These are phyloP conservation scores for Beauveria scarabaeidicola DNA, from an alignment of 2,329 filamentous ascomycete species.

Conservation along the genomic window DNA sequence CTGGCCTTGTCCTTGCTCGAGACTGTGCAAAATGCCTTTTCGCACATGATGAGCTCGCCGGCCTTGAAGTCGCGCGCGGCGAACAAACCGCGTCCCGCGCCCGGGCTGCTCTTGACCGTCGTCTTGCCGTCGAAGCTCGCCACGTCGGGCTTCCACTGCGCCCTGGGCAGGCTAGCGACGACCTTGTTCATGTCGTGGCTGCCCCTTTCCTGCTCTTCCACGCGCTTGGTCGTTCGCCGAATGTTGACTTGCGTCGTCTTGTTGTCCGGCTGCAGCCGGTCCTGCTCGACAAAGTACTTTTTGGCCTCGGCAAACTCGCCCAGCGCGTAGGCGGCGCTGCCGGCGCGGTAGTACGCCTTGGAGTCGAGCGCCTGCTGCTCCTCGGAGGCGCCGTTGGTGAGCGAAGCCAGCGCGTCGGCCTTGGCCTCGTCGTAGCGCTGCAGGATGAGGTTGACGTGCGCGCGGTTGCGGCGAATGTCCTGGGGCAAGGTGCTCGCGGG, in stretches of 20 bases:
- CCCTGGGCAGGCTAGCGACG: slow-evolving; percentile 16
- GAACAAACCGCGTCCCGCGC: slow-evolving; percentile 29
- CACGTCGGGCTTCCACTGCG: slow-evolving; percentile 22
- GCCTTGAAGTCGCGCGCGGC: slow-evolving; percentile 21
- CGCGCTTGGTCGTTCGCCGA: slow-evolving; percentile 14
- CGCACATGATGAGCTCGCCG: slow-evolving; percentile 26
- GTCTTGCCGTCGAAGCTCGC: slow-evolving; percentile 22
- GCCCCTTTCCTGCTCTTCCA: slow-evolving; percentile 19
- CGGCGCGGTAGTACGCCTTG: slow-evolving; percentile 26
- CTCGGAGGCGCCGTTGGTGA: slow-evolving; percentile 15
- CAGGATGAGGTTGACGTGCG: slow-evolving; percentile 24
- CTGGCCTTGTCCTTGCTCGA: slow-evolving; percentile 22
- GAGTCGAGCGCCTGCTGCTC: slow-evolving; percentile 18
- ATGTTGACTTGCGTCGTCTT: slow-evolving; percentile 16
- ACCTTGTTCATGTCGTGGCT: slow-evolving; percentile 18
- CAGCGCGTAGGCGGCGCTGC: slow-evolving; percentile 22
- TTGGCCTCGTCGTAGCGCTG: slow-evolving; percentile 24
- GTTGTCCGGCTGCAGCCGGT: slow-evolving; percentile 18
- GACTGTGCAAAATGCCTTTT: slow-evolving; percentile 25
- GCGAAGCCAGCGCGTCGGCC: slow-evolving; percentile 22
- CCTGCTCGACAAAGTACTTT: slow-evolving; percentile 18
- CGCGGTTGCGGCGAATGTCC: slow-evolving; percentile 26
- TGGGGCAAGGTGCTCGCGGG: slow-evolving; percentile 15
- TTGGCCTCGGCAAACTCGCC: slow-evolving; percentile 19
- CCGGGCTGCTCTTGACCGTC: slow-evolving; percentile 18